A percentile compares a stretch with the other conserved stretches of the same genome.
phyloP scores from a whole-genome alignment of 2,329 filamentous ascomycete species.

The Mycosphaerella sp. region DNA sequence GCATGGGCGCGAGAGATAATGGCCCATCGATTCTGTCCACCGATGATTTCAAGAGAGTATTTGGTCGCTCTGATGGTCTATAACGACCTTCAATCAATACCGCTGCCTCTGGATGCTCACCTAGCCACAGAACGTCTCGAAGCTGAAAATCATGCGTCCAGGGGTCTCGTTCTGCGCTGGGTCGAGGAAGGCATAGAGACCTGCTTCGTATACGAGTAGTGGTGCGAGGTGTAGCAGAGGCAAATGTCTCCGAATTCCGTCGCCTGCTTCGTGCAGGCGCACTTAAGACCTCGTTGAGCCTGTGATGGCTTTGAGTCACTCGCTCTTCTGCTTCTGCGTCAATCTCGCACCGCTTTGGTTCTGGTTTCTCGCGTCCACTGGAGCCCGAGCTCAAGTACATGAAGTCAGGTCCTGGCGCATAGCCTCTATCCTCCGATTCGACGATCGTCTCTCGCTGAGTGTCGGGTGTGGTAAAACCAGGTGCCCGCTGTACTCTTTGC shows the following conservation, averaged over 20 bases:
- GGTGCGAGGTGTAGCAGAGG: neutral
- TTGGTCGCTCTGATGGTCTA: neutral
- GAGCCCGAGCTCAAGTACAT: slow-evolving; percentile 4
- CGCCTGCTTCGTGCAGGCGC: neutral
- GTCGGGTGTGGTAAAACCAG: neutral
- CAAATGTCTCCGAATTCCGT: neutral
- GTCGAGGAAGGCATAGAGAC: neutral
- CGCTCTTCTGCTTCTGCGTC: neutral
- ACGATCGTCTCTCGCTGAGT: neutral
- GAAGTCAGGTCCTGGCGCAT: slow-evolving; percentile 1
- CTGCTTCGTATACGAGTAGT: neutral
- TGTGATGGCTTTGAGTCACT: neutral
- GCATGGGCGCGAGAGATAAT: too few species aligned
- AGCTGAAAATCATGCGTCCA: slow-evolving; percentile 8
- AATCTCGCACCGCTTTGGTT: neutral
- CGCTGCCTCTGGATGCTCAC: too few species aligned
- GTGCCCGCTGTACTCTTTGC: neutral
- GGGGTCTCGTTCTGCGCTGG: neutral
- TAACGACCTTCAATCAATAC: neutral
- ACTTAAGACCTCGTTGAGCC: neutral
- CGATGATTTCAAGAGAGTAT: neutral
- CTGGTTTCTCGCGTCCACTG: neutral
- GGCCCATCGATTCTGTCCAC: too few species aligned
- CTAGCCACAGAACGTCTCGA: slow-evolving; percentile 1
- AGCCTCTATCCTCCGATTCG: neutral